phyloP scores from a whole-genome alignment of 306 rosid genomes.

The Mimosa pudica region DNA sequence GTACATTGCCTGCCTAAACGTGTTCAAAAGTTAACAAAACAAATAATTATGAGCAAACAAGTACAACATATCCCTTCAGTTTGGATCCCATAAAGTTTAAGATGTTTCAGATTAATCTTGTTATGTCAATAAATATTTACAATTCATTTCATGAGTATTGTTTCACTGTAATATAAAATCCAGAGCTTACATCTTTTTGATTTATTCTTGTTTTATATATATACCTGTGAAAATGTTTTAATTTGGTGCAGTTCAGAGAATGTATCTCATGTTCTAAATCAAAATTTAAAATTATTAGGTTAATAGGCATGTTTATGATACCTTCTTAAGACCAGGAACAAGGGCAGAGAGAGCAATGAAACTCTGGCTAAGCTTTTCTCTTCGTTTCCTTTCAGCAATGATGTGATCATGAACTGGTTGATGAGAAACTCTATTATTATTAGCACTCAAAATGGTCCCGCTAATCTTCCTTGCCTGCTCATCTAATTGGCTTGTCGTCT shows the following conservation, averaged over 20 bases:
- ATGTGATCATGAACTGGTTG: conserved; percentile 72
- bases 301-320: conserved; percentile 8
- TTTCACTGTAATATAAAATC: not conserved
- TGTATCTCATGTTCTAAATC: not conserved
- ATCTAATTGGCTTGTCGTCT: conserved; percentile 38
- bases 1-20: not conserved
- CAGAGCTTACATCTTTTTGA: not conserved
- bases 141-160: not conserved
- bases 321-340: conserved; percentile 94
- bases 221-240: not conserved
- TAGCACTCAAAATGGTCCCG: conserved; percentile 41
- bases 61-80: not conserved
- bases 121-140: not conserved
- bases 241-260: not conserved
- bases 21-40: not conserved
- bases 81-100: not conserved
- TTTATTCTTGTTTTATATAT: not conserved
- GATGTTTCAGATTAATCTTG: not conserved
- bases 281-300: not conserved
- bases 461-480: conserved; percentile 31
- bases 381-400: conserved; percentile 80
- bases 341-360: conserved; percentile 90
- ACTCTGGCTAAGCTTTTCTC: conserved; percentile 92
- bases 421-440: conserved; percentile 49
- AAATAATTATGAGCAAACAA: not conserved